A percentile compares a stretch with the other conserved stretches of the same genome.
phyloP scores from a whole-genome alignment of 106 monocot species.

The Dendrobium chrysotoxum region DNA sequence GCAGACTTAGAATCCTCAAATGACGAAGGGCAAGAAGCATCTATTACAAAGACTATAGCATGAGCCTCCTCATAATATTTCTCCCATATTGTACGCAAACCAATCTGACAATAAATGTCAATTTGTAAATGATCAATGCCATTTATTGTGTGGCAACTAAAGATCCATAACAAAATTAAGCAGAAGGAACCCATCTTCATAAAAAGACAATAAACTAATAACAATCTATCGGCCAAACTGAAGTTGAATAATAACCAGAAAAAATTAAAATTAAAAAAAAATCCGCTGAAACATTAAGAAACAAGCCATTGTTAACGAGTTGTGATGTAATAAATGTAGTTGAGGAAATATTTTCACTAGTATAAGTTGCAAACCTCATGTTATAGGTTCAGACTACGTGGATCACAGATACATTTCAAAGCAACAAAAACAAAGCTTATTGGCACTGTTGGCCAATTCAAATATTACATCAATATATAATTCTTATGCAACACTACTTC shows the following conservation, averaged over 20 bases:
- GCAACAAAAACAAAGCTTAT: not conserved
- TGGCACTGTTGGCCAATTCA: not conserved
- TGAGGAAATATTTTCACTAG: not conserved
- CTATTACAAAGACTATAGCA: constrained; percentile 87
- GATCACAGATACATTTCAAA: not conserved
- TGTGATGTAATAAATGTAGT: not conserved
- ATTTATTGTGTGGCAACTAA: not conserved
- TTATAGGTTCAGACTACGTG: not conserved
- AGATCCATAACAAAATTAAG: not conserved
- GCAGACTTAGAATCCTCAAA: constrained; percentile 95
- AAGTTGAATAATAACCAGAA: not conserved
- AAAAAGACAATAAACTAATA: not conserved
- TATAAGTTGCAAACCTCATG: not conserved
- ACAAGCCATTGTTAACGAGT: not conserved
- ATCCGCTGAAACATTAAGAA: not conserved
- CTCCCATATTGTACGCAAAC: constrained; percentile 95
- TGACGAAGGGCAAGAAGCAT: constrained; percentile 71
- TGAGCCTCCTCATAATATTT: constrained; percentile 99
- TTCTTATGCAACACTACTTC: not conserved
- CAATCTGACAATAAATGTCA: constrained; percentile 45
- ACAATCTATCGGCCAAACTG: not conserved
- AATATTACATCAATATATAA: not conserved
- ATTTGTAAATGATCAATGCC: not conserved
- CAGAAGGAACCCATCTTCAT: not conserved
- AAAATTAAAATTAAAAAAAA: not conserved